phyloP scores from a whole-genome alignment of 208 protist genomes.

The Borovskyia barvae region DNA sequence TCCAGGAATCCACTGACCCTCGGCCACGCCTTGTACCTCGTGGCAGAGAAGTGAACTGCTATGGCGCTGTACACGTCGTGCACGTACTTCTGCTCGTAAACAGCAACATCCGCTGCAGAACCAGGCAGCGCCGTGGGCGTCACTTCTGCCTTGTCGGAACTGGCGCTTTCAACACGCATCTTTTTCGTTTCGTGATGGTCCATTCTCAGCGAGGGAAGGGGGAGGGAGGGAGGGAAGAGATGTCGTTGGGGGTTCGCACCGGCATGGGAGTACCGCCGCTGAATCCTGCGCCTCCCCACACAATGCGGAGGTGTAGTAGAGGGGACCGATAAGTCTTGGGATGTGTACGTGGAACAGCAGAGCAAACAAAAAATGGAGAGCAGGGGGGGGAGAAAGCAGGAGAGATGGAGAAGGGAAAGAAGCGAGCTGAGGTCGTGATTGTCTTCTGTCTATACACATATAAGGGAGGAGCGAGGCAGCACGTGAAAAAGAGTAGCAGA shows the following conservation, averaged over 20 bases:
- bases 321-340: too few species aligned
- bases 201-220: too few species aligned
- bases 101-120: slow-evolving; percentile 7
- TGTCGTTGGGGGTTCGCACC: too few species aligned
- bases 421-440: too few species aligned
- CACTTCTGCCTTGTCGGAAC: not conserved
- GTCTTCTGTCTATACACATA: too few species aligned
- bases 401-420: too few species aligned
- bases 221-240: too few species aligned
- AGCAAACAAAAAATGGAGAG: not conserved
- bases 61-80: slow-evolving; percentile 85
- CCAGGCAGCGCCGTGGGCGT: not conserved
- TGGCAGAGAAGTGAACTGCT: slow-evolving; percentile 79
- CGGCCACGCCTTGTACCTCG: slow-evolving; percentile 89
- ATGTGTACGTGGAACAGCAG: not conserved
- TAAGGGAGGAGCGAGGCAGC: not conserved
- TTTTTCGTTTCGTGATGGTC: not conserved
- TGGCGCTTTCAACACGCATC: not conserved
- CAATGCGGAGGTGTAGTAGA: too few species aligned
- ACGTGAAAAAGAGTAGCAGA: not conserved
- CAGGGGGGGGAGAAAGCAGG: too few species aligned
- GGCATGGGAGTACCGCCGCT: too few species aligned
- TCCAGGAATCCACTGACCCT: slow-evolving; percentile 69
- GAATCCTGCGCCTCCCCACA: too few species aligned
- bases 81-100: slow-evolving; percentile 70